Conservation (phyloP, 129 eudicot species). For the Logfia minima region DNA sequence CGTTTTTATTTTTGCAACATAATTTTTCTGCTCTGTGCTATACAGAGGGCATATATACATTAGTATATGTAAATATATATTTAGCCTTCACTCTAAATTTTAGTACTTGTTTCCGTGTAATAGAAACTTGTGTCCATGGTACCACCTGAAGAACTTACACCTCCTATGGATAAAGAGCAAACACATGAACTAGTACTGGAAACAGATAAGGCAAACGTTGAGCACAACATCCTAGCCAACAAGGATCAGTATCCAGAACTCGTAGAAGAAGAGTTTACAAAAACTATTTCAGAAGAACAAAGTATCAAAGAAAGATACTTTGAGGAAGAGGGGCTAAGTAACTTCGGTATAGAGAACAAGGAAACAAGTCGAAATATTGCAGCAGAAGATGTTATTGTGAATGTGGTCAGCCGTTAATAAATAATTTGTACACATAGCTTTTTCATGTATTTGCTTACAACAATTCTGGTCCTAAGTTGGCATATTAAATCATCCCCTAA, state of each 20-base stretch:
- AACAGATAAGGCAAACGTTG: neutral
- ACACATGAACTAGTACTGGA: neutral
- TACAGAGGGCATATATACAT: no score
- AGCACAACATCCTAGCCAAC: neutral
- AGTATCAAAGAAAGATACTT: conserved; percentile 2
- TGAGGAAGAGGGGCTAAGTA: conserved; percentile 20
- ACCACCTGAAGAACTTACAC: neutral
- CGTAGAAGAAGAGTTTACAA: neutral
- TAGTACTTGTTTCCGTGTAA: neutral
- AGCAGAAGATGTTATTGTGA: conserved; percentile 13
- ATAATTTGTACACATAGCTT: neutral
- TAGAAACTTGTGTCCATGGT: neutral
- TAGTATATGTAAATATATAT: neutral
- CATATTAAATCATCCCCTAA: conserved; percentile 17
- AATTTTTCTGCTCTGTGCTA: no score
- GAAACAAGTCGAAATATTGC: neutral
- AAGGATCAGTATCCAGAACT: neutral
- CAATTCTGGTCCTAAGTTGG: conserved; percentile 14
- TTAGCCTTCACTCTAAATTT: neutral
- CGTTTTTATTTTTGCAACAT: neutral
- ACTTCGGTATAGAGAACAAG: conserved; percentile 4
- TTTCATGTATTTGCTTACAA: conserved; percentile 17
- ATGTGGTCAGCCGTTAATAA: conserved; percentile 26
- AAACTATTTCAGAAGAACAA: conserved; percentile 10
- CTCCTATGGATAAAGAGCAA: neutral